Conservation (phyloP, 2,329 filamentous ascomycete genomes). For the Alternaria ethzedia region DNA sequence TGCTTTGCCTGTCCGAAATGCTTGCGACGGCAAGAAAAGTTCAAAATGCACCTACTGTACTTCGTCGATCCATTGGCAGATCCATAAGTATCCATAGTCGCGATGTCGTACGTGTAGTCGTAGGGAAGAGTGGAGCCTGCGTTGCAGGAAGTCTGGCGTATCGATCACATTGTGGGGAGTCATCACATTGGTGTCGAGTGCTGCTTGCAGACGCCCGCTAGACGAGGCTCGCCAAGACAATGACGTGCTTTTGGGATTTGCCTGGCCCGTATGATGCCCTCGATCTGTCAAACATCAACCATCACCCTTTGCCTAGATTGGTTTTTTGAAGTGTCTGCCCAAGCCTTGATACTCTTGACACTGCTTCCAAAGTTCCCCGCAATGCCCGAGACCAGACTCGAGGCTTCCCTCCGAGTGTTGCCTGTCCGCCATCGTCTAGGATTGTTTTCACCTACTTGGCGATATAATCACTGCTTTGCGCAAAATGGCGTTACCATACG, state of each 20-base stretch:
- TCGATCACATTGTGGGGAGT: slow-evolving; percentile 34
- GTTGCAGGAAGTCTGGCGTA: slow-evolving; percentile 14
- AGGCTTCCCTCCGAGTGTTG: background rate
- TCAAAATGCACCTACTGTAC: slow-evolving; percentile 15
- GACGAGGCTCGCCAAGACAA: slow-evolving; percentile 28
- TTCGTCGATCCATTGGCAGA: slow-evolving; percentile 30
- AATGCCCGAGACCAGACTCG: background rate
- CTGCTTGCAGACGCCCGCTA: slow-evolving; percentile 34
- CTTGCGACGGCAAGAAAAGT: slow-evolving; percentile 5
- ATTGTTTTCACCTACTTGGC: background rate
- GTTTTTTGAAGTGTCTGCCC: background rate
- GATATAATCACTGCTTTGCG: background rate
- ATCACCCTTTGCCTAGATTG: background rate
- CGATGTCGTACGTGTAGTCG: slow-evolving; percentile 10
- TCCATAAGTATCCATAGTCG: slow-evolving; percentile 25
- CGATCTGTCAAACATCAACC: background rate
- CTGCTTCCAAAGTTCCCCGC: background rate
- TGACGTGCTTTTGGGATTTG: slow-evolving; percentile 34
- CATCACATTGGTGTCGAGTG: slow-evolving; percentile 25
- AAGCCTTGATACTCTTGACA: background rate
- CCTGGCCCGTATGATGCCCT: background rate
- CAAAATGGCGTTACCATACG: background rate
- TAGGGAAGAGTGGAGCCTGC: slow-evolving; percentile 14
- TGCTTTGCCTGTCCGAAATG: background rate
- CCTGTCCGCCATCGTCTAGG: background rate